Evolutionary conservation across 2,329 filamentous ascomycete species (phyloP).

Genomic region (Elsinoe perseae): DNA sequence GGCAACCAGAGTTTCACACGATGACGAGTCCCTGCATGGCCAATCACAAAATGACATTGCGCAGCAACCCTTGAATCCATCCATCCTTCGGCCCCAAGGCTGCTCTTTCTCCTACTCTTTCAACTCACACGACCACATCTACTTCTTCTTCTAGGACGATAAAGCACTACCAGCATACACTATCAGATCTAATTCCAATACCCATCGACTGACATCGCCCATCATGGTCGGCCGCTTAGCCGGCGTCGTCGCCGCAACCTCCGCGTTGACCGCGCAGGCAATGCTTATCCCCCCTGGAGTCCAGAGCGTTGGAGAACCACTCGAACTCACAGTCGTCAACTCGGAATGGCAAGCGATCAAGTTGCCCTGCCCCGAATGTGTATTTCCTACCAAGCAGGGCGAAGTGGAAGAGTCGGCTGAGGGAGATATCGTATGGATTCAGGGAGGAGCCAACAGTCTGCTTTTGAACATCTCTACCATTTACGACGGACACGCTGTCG

Average conservation of each 20-base stretch:
- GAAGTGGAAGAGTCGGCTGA: constrained; percentile 21
- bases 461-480: constrained; percentile 47
- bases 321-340: constrained; percentile 35
- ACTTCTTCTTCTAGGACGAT: neutral
- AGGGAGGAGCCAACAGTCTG: constrained; percentile 28
- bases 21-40: constrained; percentile 1
- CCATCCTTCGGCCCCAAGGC: constrained; percentile 4
- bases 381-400: constrained; percentile 32
- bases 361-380: constrained; percentile 50
- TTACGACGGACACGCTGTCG: constrained; percentile 41
- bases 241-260: constrained; percentile 25
- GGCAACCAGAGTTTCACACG: constrained; percentile 5
- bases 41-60: neutral
- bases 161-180: constrained; percentile 2
- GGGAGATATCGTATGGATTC: constrained; percentile 25
- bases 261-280: constrained; percentile 31
- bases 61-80: constrained; percentile 1
- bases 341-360: constrained; percentile 39
- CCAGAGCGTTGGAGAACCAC: constrained; percentile 39
- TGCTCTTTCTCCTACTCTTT: neutral
- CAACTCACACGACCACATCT: neutral
- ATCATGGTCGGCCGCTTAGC: constrained; percentile 29
- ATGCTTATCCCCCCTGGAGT: constrained; percentile 47
- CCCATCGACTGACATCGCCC: constrained; percentile 14
- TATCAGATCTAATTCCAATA: constrained; percentile 6